phyloP scores from a whole-genome alignment of 345 rosid genomes.

The Aethionema arabicum region DNA sequence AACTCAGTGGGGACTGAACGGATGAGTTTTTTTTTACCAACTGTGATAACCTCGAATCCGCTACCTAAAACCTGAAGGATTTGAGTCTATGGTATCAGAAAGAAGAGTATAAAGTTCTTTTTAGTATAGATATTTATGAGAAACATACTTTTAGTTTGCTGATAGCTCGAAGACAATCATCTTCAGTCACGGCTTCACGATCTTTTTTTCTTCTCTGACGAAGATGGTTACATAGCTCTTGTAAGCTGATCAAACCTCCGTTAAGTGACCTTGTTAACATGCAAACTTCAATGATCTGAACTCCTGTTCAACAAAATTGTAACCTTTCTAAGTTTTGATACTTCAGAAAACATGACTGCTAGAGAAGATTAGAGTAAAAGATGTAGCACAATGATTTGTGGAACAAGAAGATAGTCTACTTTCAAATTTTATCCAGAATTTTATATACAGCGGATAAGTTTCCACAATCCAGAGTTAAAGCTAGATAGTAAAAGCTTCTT shows the following conservation, averaged over 20 bases:
- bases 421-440: neutral
- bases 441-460: too few species aligned
- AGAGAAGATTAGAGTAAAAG: neutral
- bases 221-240: constrained; percentile 65
- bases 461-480: neutral
- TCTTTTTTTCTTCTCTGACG: constrained; percentile 57
- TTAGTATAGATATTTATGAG: neutral
- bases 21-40: constrained; percentile 83
- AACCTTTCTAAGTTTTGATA: neutral
- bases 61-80: constrained; percentile 58
- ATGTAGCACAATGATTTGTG: too few species aligned
- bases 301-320: constrained; percentile 52
- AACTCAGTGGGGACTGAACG: constrained; percentile 92
- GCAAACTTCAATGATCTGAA: constrained; percentile 80
- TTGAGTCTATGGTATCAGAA: neutral
- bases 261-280: constrained; percentile 69
- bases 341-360: neutral
- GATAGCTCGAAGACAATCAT: constrained; percentile 85
- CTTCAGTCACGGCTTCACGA: constrained; percentile 74
- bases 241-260: constrained; percentile 77
- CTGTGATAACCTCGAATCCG: constrained; percentile 86
- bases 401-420: constrained; percentile 1
- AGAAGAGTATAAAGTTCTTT: neutral
- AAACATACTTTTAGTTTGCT: constrained; percentile 70
- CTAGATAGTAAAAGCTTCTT: neutral